Base-by-base conservation (phyloP, 345 rosid species). In the Arabidopsis arenosa region DNA sequence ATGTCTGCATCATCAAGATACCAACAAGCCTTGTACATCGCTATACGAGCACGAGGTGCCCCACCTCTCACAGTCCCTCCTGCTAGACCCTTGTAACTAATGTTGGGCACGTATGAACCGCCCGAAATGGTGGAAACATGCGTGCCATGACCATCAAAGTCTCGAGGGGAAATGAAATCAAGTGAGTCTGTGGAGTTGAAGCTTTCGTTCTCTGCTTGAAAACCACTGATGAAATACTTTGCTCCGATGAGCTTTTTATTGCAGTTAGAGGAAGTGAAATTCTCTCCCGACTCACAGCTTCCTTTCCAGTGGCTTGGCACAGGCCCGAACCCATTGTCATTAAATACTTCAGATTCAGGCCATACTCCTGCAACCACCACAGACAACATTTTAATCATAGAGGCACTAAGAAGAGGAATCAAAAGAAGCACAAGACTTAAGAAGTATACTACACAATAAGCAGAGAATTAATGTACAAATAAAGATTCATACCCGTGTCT, bases 161-260 rank as follows among this genome's bases (percentile, higher is more conserved):
- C 91, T 43, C 88, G 78, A 6, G 88, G 84, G 15, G 88, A 87
- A 37, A 83, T 68, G 54, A 66, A 83, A 3, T 82, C 80, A 37
- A 61, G 72, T 51, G 61, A 40, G 66, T 17, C 0, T 17, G 66
- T 68, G 28, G 87, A 51, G 70, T 87, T 82, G 60, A 80, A 65
- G 33, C 30, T 70, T 39, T 63, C 71, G 37, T 76, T 45, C 2
- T 78, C 72, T 0, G 84, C 83, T 9, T 80, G 73, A 39, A 83
- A 79, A 4, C 75, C 90, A 15, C 67, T 49, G 21, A 74, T 80
- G 73, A 83, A 85, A 17, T 58, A 85, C 55, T 80, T 79, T 0
- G 91, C 88, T 72, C 88, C 91, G 44, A 87, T 82, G 26, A 87
- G 81, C 67, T 87, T 87, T 53, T 81, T 79, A 33, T 87, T 87